These are phyloP conservation scores for Aspergillus sp. DNA, from an alignment of 2,329 filamentous ascomycete genomes.

Conservation along the genomic window DNA sequence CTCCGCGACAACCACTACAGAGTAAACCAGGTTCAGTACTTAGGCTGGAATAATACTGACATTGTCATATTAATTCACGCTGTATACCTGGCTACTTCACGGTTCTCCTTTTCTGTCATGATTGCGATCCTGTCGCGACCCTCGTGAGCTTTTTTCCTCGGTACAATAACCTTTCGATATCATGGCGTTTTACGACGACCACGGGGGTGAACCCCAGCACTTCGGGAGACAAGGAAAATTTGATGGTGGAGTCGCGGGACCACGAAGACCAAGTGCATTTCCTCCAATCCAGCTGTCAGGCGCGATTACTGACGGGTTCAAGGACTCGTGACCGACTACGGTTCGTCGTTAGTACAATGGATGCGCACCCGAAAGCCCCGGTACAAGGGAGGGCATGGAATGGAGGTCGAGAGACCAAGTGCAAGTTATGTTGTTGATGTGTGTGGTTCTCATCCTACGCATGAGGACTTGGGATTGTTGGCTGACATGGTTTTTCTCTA, in stretches of 20 bases:
- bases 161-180: constrained; percentile 1
- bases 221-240: constrained; percentile 25
- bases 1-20: not conserved
- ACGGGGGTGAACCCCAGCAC: constrained; percentile 27
- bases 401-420: constrained; percentile 78
- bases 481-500: constrained; percentile 29
- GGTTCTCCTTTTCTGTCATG: constrained; percentile 4
- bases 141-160: constrained; percentile 9
- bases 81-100: not conserved
- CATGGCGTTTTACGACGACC: constrained; percentile 37
- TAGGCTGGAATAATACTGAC: too few species aligned
- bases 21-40: not conserved
- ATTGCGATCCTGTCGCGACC: constrained; percentile 4
- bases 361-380: constrained; percentile 73
- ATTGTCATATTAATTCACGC: not conserved
- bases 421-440: constrained; percentile 87
- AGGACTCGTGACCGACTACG: constrained; percentile 88
- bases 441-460: constrained; percentile 38
- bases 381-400: constrained; percentile 62
- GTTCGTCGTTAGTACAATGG: constrained; percentile 84
- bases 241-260: constrained; percentile 29
- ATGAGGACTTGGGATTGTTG: constrained; percentile 4
- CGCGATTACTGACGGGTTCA: constrained; percentile 6
- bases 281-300: not conserved
- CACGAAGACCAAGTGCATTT: constrained; percentile 35